These are phyloP conservation scores for Paramecium primaurelia DNA, from an alignment of 73 alveolate species.

Conservation along the genomic window DNA sequence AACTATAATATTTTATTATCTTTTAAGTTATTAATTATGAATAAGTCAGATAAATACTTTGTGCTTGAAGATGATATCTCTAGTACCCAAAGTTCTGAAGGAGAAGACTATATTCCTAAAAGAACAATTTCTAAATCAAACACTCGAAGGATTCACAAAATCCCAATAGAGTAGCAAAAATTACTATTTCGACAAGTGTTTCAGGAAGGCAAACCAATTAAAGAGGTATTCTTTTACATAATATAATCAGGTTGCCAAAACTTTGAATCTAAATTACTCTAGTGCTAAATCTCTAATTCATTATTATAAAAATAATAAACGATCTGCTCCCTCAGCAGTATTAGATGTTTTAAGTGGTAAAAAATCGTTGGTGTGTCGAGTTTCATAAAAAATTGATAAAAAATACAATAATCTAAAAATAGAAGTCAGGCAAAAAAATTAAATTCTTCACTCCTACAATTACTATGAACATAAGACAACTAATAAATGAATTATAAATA, in stretches of 20 bases:
- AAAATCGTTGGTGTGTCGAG: not conserved
- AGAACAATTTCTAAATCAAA: not conserved
- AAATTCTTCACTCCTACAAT: not conserved
- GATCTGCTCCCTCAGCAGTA: not conserved
- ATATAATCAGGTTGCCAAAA: constrained; percentile 21
- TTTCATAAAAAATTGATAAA: not conserved
- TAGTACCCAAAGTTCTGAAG: not conserved
- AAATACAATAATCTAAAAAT: not conserved
- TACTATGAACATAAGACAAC: not conserved
- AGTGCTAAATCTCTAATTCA: constrained; percentile 46
- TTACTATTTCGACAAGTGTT: not conserved
- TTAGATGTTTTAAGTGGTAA: not conserved
- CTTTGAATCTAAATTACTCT: not conserved
- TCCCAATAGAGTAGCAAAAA: not conserved
- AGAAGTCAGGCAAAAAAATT: not conserved
- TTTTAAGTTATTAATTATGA: not conserved
- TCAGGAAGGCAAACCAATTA: not conserved
- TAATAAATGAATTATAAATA: not conserved
- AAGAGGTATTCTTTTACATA: not conserved
- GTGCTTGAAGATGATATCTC: not conserved
- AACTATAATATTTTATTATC: not conserved
- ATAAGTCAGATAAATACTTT: not conserved
- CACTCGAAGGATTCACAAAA: constrained; percentile 10
- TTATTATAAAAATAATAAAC: constrained; percentile 1
- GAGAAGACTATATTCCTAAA: not conserved